Evolutionary conservation across 1,139 yeast species (phyloP).

Genomic region (Keqinozyma sinolaborantium): DNA sequence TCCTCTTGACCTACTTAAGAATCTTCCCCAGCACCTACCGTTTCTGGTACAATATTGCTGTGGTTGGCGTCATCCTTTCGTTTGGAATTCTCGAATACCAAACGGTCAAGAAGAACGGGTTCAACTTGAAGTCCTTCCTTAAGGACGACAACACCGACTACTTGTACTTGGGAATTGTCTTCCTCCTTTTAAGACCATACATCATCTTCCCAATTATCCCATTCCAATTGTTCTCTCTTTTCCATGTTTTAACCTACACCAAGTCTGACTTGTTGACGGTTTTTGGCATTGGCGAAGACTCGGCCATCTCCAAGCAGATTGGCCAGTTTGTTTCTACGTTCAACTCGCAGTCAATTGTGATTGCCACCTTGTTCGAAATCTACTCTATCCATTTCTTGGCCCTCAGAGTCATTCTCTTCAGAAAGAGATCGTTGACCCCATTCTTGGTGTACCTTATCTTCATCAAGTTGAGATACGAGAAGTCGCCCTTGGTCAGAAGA

Average conservation of each 20-base stretch:
- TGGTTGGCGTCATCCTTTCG: constrained; percentile 64
- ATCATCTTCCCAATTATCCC: constrained; percentile 43
- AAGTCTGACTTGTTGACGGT: constrained; percentile 68
- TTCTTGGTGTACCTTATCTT: constrained; percentile 59
- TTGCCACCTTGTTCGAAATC: constrained; percentile 72
- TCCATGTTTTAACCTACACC: constrained; percentile 56
- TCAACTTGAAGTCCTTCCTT: constrained; percentile 15
- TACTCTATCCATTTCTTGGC: constrained; percentile 47
- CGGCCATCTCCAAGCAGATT: constrained; percentile 37
- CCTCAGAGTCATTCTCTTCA: constrained; percentile 56
- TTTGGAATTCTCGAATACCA: constrained; percentile 78
- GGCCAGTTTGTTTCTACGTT: constrained; percentile 55
- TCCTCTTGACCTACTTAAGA: constrained; percentile 42
- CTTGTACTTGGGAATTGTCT: constrained; percentile 38
- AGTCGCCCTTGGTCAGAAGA: constrained; percentile 69
- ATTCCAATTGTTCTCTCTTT: constrained; percentile 54
- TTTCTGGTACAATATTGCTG: constrained; percentile 57
- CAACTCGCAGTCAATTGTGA: constrained; percentile 67
- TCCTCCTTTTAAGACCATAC: constrained; percentile 37
- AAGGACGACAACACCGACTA: constrained; percentile 52
- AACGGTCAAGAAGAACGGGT: constrained; percentile 37
- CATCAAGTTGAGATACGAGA: constrained; percentile 75
- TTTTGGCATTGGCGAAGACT: constrained; percentile 42
- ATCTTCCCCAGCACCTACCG: constrained; percentile 23
- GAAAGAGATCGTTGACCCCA: constrained; percentile 61